A percentile compares a stretch with the other conserved stretches of the same genome.
Evolutionary conservation across 1,284 basidiomycete species (phyloP).

Genomic region (Fomitiporia mediterranea): DNA sequence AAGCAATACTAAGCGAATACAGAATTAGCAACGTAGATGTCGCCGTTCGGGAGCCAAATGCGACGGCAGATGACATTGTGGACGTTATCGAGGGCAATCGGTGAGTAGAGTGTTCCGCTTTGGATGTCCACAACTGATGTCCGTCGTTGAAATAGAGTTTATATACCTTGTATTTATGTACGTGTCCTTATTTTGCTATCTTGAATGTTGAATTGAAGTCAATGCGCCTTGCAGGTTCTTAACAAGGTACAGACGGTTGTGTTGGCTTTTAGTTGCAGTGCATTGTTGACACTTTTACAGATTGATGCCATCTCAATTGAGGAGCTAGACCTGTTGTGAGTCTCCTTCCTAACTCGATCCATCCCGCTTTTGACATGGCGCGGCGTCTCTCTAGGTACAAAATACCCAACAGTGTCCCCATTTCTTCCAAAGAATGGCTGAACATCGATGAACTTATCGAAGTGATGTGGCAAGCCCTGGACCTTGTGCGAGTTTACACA

Average conservation of each 20-base stretch:
- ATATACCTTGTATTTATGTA: conserved; percentile 89
- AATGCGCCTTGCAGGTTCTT: conserved; percentile 50
- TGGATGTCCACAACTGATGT: background rate
- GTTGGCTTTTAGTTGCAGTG: background rate
- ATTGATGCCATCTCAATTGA: conserved; percentile 99
- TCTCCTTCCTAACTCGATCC: conserved; percentile 9
- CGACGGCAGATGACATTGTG: conserved; percentile 97
- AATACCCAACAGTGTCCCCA: conserved; percentile 93
- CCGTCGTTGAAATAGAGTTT: conserved; percentile 60
- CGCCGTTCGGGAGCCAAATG: conserved; percentile 87
- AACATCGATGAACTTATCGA: conserved; percentile 96
- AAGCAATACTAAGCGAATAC: conserved; percentile 94
- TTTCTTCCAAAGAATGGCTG: conserved; percentile 92
- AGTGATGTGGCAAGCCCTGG: conserved; percentile 86
- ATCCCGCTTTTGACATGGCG: conserved; percentile 20
- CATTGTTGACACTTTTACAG: conserved; percentile 40
- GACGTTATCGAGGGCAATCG: conserved; percentile 93
- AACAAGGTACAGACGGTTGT: conserved; percentile 54
- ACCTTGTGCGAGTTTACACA: conserved; percentile 92
- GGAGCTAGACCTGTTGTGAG: conserved; percentile 90
- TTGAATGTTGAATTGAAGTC: conserved; percentile 2
- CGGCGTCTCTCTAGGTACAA: conserved; percentile 52
- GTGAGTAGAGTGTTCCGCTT: conserved; percentile 33
- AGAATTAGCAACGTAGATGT: conserved; percentile 88
- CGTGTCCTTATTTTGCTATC: conserved; percentile 28